Percentiles rank a stretch among this genome's conserved stretches.
phyloP scores from a whole-genome alignment of 2,329 filamentous ascomycete species.

The Harringtonia lauricola region DNA sequence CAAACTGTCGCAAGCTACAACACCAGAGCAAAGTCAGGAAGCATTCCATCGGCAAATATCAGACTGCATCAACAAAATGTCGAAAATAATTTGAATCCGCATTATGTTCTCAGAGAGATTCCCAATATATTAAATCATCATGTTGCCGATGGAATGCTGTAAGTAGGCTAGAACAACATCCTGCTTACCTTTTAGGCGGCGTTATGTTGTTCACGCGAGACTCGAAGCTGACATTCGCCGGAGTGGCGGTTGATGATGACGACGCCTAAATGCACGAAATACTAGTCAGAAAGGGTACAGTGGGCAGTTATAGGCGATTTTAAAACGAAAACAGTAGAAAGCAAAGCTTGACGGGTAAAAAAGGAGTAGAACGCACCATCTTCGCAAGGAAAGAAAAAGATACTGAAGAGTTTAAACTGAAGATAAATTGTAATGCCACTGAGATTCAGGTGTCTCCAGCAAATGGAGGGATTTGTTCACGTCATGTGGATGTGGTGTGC shows the following conservation, averaged over 20 bases:
- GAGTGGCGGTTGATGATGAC: slow-evolving; percentile 61
- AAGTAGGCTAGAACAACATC: slow-evolving; percentile 9
- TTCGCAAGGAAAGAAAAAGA: too few relatives aligned
- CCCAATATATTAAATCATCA: slow-evolving; percentile 95
- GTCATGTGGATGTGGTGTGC: too few relatives aligned
- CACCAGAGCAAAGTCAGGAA: slow-evolving; percentile 2
- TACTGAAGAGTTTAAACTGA: too few relatives aligned
- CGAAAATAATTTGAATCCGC: slow-evolving; percentile 74
- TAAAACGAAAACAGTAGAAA: too few relatives aligned
- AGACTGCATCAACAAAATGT: slow-evolving; percentile 42
- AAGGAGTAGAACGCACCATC: too few relatives aligned
- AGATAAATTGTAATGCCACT: too few relatives aligned
- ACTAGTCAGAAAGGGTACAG: too few relatives aligned
- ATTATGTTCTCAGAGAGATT: slow-evolving; percentile 98
- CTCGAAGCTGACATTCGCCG: slow-evolving; percentile 65
- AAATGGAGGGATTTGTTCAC: too few relatives aligned
- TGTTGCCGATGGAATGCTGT: slow-evolving; percentile 21
- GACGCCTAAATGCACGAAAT: slow-evolving; percentile 41
- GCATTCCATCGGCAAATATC: slow-evolving; percentile 9
- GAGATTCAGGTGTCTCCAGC: too few relatives aligned
- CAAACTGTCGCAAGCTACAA: not conserved
- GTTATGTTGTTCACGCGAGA: slow-evolving; percentile 74
- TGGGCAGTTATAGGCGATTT: too few relatives aligned
- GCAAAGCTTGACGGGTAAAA: too few relatives aligned
- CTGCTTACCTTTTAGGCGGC: slow-evolving; percentile 67